Evolutionary conservation across 2,329 filamentous ascomycete species (phyloP).

Genomic region (Cadophora sp.): DNA sequence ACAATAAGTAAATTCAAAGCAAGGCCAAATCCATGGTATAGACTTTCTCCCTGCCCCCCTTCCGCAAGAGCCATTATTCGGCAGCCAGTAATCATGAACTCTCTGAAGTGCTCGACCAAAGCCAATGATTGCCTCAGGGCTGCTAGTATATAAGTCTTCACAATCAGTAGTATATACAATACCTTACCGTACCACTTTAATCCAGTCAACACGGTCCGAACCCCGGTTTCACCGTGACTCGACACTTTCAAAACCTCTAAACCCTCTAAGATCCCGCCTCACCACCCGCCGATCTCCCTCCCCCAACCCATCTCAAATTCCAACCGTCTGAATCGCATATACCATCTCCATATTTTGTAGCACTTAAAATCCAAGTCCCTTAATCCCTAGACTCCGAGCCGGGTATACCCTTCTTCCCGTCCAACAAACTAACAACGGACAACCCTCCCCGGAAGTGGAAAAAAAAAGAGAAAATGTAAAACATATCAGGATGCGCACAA

Average conservation of each 20-base stretch:
- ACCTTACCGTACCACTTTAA: too few relatives aligned
- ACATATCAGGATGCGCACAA: neutral
- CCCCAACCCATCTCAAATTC: neutral
- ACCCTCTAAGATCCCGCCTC: neutral
- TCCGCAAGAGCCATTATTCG: too few relatives aligned
- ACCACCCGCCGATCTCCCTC: neutral
- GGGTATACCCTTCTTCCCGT: neutral
- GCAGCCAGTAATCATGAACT: too few relatives aligned
- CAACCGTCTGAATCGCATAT: conserved; percentile 10
- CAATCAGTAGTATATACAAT: too few relatives aligned
- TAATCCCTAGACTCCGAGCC: neutral
- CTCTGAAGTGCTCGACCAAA: too few relatives aligned
- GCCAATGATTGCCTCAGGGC: neutral
- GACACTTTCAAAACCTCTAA: neutral
- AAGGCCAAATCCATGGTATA: too few relatives aligned
- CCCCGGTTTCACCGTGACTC: neutral
- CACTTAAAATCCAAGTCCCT: neutral
- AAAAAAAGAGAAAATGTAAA: neutral
- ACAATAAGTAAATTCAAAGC: neutral
- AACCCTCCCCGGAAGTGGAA: neutral
- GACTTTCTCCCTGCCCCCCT: too few relatives aligned
- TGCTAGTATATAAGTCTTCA: neutral
- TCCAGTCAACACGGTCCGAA: neutral
- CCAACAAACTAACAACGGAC: neutral
- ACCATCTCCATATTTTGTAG: neutral